Conservation (phyloP, 768 basidiomycete genomes). For the Mycena belliarum region DNA sequence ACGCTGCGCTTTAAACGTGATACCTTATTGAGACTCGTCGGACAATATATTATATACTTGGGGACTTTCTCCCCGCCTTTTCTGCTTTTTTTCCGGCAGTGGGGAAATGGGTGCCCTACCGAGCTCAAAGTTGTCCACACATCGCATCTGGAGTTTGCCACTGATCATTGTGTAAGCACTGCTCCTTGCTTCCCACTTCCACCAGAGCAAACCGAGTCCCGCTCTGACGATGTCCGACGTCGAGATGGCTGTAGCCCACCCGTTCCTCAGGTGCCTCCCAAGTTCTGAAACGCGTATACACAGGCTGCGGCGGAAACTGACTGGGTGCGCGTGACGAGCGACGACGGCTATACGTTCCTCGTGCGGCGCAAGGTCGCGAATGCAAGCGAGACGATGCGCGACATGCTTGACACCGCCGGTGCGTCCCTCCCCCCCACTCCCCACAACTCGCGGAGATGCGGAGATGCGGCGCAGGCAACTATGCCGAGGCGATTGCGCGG, state of each 20-base stretch:
- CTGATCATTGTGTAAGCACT: no score
- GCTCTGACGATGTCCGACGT: constrained; percentile 18
- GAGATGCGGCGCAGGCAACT: constrained; percentile 52
- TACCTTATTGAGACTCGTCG: no score
- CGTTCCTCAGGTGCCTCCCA: not conserved
- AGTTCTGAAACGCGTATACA: not conserved
- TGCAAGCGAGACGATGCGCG: constrained; percentile 78
- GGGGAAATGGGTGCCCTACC: no score
- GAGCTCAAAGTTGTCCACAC: no score
- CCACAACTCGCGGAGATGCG: no score
- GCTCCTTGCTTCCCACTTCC: not conserved
- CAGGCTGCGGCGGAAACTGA: constrained; percentile 37
- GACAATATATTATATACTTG: no score
- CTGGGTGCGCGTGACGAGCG: constrained; percentile 78
- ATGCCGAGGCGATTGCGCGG: constrained; percentile 72
- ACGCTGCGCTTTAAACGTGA: not conserved
- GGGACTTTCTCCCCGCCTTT: no score
- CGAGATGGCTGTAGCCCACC: constrained; percentile 7
- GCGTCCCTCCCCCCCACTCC: constrained; percentile 18
- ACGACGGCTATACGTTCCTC: constrained; percentile 81
- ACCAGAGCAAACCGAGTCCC: not conserved
- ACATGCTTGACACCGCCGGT: constrained; percentile 79
- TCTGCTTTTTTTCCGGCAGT: no score
- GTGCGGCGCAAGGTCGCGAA: constrained; percentile 74
- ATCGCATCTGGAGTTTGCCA: no score